Evolutionary conservation across 2,329 filamentous ascomycete species (phyloP), one percentile per base, ranked within the genome.

Genomic region (Penicillium sp.): DNA sequence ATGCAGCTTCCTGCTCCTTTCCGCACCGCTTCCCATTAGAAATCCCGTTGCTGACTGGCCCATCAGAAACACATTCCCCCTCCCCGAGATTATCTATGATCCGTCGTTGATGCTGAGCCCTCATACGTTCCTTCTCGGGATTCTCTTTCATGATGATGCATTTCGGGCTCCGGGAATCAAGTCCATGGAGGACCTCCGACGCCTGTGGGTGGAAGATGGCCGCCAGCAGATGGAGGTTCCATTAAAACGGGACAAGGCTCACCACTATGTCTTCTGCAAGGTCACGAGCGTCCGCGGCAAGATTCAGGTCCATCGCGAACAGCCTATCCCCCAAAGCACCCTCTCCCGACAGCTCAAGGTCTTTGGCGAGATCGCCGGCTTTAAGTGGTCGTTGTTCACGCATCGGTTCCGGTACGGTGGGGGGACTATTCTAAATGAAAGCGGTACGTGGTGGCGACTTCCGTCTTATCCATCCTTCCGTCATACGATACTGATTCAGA

Each of bases 71-170:
- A 49, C 40, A 23, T 50, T 42, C 37, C 34, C 38, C 42, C 17
- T 70, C 19, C 59, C 57, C 4, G 51, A 68, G 41, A 62, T 61
- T 27, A 58, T 71, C 33, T 68, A 59, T 54, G 44, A 67, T 45
- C 54, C 41, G 3, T 64, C 53, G 6, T 49, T 70, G 8, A 46
- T 68, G 7, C 57, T 70, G 13, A 69, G 59, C 41, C 56, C 50
- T 4, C 49, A 70, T 44, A 39, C 62, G n/a, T 62, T 59, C 37
- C 53, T 69, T 17, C 41, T 66, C 10, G 52, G 57, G n/a, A 54
- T 69, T 33, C 57, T 67, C 11, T 66, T 65, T 36, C 25, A 43
- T 18, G 41, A 41, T 18, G 25, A 30, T 31, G 33, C 33, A 11
- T 40, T 40, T 14, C 16, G n/a, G 1, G 31, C 37, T 4, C 30